These are phyloP conservation scores for Nymphaea thermarum DNA, from an alignment of 164 flowering plant species.

Conservation along the genomic window DNA sequence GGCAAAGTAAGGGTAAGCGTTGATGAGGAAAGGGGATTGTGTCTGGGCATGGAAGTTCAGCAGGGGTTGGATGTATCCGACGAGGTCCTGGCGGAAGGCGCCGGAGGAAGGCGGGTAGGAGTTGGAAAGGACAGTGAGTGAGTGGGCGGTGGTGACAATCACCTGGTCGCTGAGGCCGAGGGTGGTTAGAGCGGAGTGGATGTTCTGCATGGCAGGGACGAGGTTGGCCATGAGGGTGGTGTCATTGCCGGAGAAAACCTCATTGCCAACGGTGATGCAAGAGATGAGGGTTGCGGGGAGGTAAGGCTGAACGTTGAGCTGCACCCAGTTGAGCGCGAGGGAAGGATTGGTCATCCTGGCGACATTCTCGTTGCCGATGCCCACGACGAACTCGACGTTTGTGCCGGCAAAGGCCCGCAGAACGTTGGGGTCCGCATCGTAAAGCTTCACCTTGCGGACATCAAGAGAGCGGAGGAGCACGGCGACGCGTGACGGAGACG, in stretches of 20 bases:
- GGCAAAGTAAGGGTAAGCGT: conserved; percentile 87
- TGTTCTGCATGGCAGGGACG: conserved; percentile 68
- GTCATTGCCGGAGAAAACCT: conserved; percentile 35
- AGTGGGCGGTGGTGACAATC: conserved; percentile 68
- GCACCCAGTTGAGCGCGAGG: conserved; percentile 55
- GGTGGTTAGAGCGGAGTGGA: conserved; percentile 36
- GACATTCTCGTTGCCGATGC: conserved; percentile 45
- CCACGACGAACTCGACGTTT: conserved; percentile 57
- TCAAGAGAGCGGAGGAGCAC: conserved; percentile 41
- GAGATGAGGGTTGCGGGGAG: conserved; percentile 43
- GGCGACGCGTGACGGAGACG: conserved; percentile 48
- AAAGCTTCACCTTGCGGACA: conserved; percentile 54
- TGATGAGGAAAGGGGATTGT: conserved; percentile 70
- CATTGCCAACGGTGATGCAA: conserved; percentile 68
- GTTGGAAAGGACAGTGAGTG: conserved; percentile 31
- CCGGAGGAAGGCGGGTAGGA: conserved; percentile 93
- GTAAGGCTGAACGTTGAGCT: conserved; percentile 36
- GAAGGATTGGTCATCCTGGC: conserved; percentile 32
- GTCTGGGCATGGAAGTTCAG: conserved; percentile 51
- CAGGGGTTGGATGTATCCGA: conserved; percentile 38
- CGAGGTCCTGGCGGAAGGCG: conserved; percentile 35
- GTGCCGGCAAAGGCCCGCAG: conserved; percentile 51
- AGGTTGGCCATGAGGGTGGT: conserved; percentile 24
- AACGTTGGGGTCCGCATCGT: conserved; percentile 71
- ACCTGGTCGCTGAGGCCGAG: conserved; percentile 48